Base-by-base conservation (phyloP, 23 red algal genomes). In the Chondrus crispus region DNA sequence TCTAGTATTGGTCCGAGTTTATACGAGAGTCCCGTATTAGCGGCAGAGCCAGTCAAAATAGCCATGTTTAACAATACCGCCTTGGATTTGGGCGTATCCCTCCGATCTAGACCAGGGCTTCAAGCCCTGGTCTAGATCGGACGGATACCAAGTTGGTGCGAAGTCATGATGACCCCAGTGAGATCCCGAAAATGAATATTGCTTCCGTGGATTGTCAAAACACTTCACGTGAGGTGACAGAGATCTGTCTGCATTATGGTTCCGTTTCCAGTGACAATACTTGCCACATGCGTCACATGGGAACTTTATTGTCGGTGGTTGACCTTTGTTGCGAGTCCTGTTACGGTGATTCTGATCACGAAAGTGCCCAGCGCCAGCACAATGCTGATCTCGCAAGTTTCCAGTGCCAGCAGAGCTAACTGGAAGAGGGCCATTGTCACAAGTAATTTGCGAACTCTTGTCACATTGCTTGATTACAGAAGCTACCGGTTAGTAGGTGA, bases 391-490 rank as follows among this genome's bases (percentile, higher is more conserved):
- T 55, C 50, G 12, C 50, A 55, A 14, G 50, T 55, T 32, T 16
- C 66, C 33, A 37, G 66, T 20, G 13, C n/a, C 71, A 76, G 30
- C 28, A 40, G 71, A 20, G 28, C 39, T 43, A 20, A 76, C 7
- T 48, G 11, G 71, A 40, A 8, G 7, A 43, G 43, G 71, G n/a
- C 28, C 71, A 40, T 24, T 28, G 24, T 43, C 66, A 32, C 12
- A 13, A 32, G 11, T 26, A 13, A 26, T 13, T 72, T n/a, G n/a
- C 14, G 66, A 72, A 11, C 13, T 37, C 66, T 72, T 80, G 14
- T 80, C 74, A 80, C 74, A 80, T 52, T 80, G 74, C 46, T 52
- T 46, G 37, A 80, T 36, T 12, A 80, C 74, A 12, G 74, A 80
- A 13, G 74, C 12, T 30, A 80, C 46, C 12, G 20, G 14, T 19